Evolutionary conservation across 768 basidiomycete species (phyloP).

Genomic region (Trametes cinnabarina): DNA sequence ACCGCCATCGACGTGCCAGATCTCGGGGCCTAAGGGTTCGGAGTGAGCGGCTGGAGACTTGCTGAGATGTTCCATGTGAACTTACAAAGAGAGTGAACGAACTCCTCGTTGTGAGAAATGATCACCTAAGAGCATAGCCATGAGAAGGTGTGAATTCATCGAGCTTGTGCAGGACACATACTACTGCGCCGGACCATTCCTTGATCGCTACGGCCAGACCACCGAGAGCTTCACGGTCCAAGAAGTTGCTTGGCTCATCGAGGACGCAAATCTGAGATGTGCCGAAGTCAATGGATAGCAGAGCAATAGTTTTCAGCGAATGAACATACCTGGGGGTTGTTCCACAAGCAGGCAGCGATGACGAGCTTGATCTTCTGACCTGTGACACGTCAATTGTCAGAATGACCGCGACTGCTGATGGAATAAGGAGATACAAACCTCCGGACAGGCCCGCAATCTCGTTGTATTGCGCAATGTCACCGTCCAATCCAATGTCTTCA

Average conservation of each 20-base stretch:
- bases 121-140: slow-evolving; percentile 57
- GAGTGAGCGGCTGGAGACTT: slow-evolving; percentile 17
- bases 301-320: slow-evolving; percentile 2
- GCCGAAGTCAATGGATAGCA: background rate
- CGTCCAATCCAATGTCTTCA: slow-evolving; percentile 94
- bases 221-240: slow-evolving; percentile 93
- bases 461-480: slow-evolving; percentile 97
- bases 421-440: slow-evolving; percentile 45
- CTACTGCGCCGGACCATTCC: slow-evolving; percentile 92
- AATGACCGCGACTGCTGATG: background rate
- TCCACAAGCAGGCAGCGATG: slow-evolving; percentile 93
- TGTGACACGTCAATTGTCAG: slow-evolving; percentile 27
- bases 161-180: slow-evolving; percentile 36
- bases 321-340: slow-evolving; percentile 77
- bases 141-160: slow-evolving; percentile 17
- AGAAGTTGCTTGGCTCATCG: slow-evolving; percentile 94
- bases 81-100: slow-evolving; percentile 78
- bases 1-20: slow-evolving; percentile 91
- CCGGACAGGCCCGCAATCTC: slow-evolving; percentile 94
- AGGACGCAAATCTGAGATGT: slow-evolving; percentile 61
- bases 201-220: slow-evolving; percentile 93
- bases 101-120: slow-evolving; percentile 94
- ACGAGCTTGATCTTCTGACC: slow-evolving; percentile 97
- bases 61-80: slow-evolving; percentile 18
- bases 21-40: slow-evolving; percentile 67